These are phyloP conservation scores for Exophiala phaeomuriformis DNA, from an alignment of 2,329 filamentous ascomycete genomes.

Conservation along the genomic window DNA sequence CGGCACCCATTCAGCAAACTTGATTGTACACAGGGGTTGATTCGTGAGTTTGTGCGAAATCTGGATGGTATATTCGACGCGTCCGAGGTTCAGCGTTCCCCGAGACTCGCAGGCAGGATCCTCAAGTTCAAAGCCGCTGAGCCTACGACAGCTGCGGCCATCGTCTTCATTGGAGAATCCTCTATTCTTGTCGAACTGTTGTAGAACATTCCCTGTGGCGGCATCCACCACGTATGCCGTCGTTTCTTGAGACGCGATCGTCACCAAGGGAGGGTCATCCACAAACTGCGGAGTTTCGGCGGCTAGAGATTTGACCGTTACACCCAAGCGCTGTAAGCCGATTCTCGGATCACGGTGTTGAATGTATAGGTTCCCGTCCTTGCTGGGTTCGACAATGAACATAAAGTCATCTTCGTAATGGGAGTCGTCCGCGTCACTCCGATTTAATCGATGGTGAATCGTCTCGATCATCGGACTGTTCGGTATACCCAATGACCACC, in stretches of 20 bases:
- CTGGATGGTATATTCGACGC: slow-evolving; percentile 81
- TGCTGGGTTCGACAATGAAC: slow-evolving; percentile 90
- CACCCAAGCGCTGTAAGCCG: slow-evolving; percentile 41
- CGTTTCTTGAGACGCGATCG: slow-evolving; percentile 85
- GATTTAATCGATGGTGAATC: slow-evolving; percentile 66
- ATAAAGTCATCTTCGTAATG: slow-evolving; percentile 71
- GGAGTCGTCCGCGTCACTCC: slow-evolving; percentile 53
- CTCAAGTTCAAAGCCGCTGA: slow-evolving; percentile 51
- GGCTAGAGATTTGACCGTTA: slow-evolving; percentile 67
- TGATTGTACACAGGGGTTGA: slow-evolving; percentile 75
- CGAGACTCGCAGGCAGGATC: slow-evolving; percentile 71
- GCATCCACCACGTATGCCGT: slow-evolving; percentile 85
- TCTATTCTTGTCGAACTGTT: slow-evolving; percentile 61
- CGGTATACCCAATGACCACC: slow-evolving; percentile 72
- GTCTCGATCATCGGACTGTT: slow-evolving; percentile 88
- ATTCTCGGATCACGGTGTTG: slow-evolving; percentile 60
- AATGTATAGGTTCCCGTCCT: slow-evolving; percentile 79
- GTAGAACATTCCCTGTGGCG: slow-evolving; percentile 70
- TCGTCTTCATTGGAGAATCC: slow-evolving; percentile 17
- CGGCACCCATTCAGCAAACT: slow-evolving; percentile 88
- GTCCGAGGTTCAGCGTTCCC: slow-evolving; percentile 73
- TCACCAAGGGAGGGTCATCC: slow-evolving; percentile 69
- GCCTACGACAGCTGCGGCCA: slow-evolving; percentile 64
- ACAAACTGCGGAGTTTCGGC: slow-evolving; percentile 69
- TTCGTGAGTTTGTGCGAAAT: slow-evolving; percentile 70